A percentile compares a stretch with the other conserved stretches of the same genome.
Evolutionary conservation across 805 yeast species (phyloP).

Genomic region (Maudiozyma turicensis): DNA sequence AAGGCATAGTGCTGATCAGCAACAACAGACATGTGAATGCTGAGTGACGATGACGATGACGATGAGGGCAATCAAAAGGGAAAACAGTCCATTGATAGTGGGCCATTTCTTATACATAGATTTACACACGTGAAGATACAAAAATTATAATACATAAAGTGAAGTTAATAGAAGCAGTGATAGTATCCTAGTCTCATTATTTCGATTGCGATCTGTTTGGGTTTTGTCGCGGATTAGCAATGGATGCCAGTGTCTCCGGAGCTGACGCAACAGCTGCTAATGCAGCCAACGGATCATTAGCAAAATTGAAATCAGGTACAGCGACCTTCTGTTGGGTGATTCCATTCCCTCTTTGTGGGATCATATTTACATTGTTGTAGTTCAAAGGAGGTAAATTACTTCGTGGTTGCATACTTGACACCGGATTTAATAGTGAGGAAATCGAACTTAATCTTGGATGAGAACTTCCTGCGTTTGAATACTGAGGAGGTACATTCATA

Average conservation of each 20-base stretch:
- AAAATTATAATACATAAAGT: too few relatives aligned
- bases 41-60: too few relatives aligned
- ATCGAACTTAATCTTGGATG: constrained; percentile 10
- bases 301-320: constrained; percentile 14
- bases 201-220: neutral
- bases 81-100: too few relatives aligned
- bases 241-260: constrained; percentile 18
- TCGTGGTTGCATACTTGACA: neutral
- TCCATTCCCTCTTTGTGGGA: neutral
- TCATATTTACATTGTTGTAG: neutral
- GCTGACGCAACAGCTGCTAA: constrained; percentile 32
- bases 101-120: too few relatives aligned
- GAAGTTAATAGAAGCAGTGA: too few relatives aligned
- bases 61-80: too few relatives aligned
- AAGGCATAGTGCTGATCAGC: too few relatives aligned
- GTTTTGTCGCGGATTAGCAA: constrained; percentile 2
- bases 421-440: constrained; percentile 11
- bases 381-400: neutral
- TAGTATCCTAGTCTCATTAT: neutral
- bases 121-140: too few relatives aligned
- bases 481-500: neutral
- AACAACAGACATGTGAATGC: too few relatives aligned
- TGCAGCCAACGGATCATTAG: constrained; percentile 30
- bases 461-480: neutral
- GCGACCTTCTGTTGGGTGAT: neutral